Conservation (phyloP, 1,139 yeast species). For the Suhomyces bolitotheri region DNA sequence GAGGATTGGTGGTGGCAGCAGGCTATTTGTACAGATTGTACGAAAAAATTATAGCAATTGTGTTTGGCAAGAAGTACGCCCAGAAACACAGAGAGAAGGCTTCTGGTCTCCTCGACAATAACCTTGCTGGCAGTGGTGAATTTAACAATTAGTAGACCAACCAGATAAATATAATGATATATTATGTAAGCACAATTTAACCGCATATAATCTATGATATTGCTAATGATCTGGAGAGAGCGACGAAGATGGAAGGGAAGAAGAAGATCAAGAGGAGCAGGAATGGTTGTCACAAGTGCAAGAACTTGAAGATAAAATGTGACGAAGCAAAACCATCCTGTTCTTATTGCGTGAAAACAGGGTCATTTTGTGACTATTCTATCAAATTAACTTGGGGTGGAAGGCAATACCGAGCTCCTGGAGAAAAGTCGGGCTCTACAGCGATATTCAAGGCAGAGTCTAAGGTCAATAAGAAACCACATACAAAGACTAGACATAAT, state of each 20-base stretch:
- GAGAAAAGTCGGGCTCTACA: constrained; percentile 28
- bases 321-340: constrained; percentile 71
- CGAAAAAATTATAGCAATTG: constrained; percentile 45
- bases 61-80: constrained; percentile 54
- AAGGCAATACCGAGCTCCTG: constrained; percentile 50
- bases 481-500: not conserved
- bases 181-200: not conserved
- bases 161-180: too few species aligned
- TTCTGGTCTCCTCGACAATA: constrained; percentile 36
- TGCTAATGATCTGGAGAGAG: too few species aligned
- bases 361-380: constrained; percentile 61
- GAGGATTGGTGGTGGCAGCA: constrained; percentile 64
- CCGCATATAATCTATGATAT: too few species aligned
- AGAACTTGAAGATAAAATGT: constrained; percentile 69
- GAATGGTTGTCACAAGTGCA: constrained; percentile 69
- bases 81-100: constrained; percentile 54
- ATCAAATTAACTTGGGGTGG: constrained; percentile 78
- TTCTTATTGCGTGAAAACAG: constrained; percentile 53
- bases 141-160: too few species aligned
- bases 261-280: constrained; percentile 27
- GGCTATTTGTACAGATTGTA: constrained; percentile 46
- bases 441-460: too few species aligned
- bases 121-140: constrained; percentile 2
- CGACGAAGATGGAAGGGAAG: constrained; percentile 8
- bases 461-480: not conserved